Base-by-base conservation (phyloP, 1,284 basidiomycete genomes). In the Tetrapyrgos nigripes region DNA sequence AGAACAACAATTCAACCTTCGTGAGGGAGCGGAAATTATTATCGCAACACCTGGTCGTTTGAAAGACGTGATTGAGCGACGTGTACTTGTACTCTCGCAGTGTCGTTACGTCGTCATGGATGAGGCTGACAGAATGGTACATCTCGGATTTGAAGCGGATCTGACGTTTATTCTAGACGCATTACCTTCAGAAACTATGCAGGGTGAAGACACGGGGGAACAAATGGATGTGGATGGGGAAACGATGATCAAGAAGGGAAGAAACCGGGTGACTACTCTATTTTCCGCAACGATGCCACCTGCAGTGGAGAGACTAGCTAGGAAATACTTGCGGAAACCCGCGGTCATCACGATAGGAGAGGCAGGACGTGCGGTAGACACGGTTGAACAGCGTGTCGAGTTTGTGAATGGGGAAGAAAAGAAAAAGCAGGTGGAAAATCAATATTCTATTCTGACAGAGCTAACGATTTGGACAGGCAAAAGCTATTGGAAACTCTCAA, bases 261-360 rank as follows among this genome's bases (percentile, higher is more conserved):
- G 92, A 55, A 93, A 88, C 50, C 82, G 94, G 48, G 94, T 96
- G 24, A 96, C 94, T 57, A 96, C 94, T 9, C 73, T 99, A 64
- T 99, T 98, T 81, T 96, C 94, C 11, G 97, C 97, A 14, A 99
- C 97, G 17, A 99, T 99, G 97, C 97, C 97, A 8, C 84, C 97
- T 11, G 91, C 93, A 0, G 97, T 99, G 37, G 97, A 99, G 71
- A 84, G 97, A 17, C 79, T 99, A 55, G 93, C 97, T 14, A 85
- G 94, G 69, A 98, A 97, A 72, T 99, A 98, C 71, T 83, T 99
- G 23, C 89, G 88, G 67, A 88, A 88, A 64, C 96, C 97, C 4
- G 97, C 97, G 1, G 88, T 94, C 13, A 97, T 99, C 69, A 97
- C 96, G 4, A 98, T 99, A 66, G 97, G 97, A 74, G 96, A 96